A percentile compares a stretch with the other conserved stretches of the same genome.
Evolutionary conservation across 2,329 filamentous ascomycete genomes (phyloP).

Genomic region (Xylariaceae sp.): DNA sequence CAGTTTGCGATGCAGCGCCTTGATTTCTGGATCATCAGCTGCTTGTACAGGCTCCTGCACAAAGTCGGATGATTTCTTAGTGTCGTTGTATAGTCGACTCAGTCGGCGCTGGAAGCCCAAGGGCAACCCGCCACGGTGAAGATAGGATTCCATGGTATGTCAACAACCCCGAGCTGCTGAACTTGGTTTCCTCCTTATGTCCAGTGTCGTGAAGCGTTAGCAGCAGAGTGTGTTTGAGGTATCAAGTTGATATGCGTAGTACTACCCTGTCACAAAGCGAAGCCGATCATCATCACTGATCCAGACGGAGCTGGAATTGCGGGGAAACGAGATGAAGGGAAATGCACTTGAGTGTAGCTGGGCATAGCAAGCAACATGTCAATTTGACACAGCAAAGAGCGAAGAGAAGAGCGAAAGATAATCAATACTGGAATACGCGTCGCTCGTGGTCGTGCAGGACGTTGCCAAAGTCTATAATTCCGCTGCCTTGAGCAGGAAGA

Average conservation of each 20-base stretch:
- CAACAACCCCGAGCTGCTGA: slow-evolving; percentile 2
- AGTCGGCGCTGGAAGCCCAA: slow-evolving; percentile 59
- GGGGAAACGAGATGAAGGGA: too few relatives aligned
- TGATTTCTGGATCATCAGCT: slow-evolving; percentile 64
- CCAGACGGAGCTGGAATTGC: too few relatives aligned
- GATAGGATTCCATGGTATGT: slow-evolving; percentile 45
- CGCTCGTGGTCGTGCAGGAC: too few relatives aligned
- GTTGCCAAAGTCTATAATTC: too few relatives aligned
- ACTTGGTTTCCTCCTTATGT: too few relatives aligned
- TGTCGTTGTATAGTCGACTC: slow-evolving; percentile 74
- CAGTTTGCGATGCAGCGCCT: slow-evolving; percentile 69
- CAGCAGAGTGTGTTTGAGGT: not conserved
- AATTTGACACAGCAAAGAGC: too few relatives aligned
- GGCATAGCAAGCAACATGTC: too few relatives aligned
- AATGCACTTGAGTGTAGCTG: too few relatives aligned
- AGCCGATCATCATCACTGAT: too few relatives aligned
- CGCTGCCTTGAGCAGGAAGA: too few relatives aligned
- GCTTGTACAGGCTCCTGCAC: slow-evolving; percentile 62
- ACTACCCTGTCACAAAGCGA: not conserved
- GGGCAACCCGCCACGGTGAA: slow-evolving; percentile 50
- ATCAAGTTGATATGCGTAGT: not conserved
- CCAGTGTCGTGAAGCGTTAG: not conserved
- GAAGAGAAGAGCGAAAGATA: too few relatives aligned
- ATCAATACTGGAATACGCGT: too few relatives aligned
- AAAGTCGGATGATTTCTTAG: slow-evolving; percentile 73